Evolutionary conservation across 2,329 filamentous ascomycete species (phyloP), one percentile per base, ranked within the genome.

Genomic region (Trichoderma brevicompactum): DNA sequence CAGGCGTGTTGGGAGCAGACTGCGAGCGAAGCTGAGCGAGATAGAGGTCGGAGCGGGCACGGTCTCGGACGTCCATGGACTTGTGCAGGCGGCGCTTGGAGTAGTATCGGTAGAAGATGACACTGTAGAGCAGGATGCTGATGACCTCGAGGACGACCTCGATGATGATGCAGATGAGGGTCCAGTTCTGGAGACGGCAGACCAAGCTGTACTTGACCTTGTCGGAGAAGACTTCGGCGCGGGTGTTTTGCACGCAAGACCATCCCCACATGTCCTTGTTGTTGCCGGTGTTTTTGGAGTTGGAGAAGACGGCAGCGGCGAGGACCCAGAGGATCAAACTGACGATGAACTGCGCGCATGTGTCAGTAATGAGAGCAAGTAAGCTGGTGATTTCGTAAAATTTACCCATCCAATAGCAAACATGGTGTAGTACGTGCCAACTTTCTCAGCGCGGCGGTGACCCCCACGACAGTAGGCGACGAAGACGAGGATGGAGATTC

Each of bases 101-200:
- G 87, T 94, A 97, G 85, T 96, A 96, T 72, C 95, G 91, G 85
- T 96, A 98, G 83, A 98, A 97, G 77, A 97, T 89, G 75, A 97
- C 86, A 74, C 87, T 92, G 84, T 99, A 99, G 74, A 99, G 92
- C 62, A 88, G 83, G 77, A 99, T 96, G 75, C 91, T 92, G 74
- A 98, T 90, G 70, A 92, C 86, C 76, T 98, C 95, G 72, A 99
- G 85, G 68, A 97, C 91, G 70, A 99, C 85, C 79, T 99, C 95
- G 77, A 99, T 98, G 75, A 99, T 90, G 80, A 94, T 94, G 85
- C 95, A 99, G 76, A 99, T 91, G 69, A 99, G 85, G 46, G 90
- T 86, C 95, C 95, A 99, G 81, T 96, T 95, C 67, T 97, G 80
- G 73, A 99, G 87, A 72, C 94, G 90, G 82, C 95, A 99, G 70